Conservation (phyloP, 2,329 filamentous ascomycete genomes). For the Dactylellina drechsleri region DNA sequence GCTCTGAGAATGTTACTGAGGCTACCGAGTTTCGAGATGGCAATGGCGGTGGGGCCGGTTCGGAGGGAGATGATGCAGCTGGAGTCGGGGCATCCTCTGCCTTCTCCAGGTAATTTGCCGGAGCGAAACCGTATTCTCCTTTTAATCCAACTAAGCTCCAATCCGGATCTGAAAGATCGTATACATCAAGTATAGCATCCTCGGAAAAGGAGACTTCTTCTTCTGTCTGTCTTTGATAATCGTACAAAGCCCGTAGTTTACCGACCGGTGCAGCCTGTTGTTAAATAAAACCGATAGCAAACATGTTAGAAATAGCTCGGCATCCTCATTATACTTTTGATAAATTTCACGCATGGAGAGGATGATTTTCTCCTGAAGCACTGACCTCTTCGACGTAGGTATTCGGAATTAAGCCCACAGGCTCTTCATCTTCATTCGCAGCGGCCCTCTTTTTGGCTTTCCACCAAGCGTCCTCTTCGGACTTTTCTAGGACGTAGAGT, state of each 20-base stretch:
- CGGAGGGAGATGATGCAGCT: conserved; percentile 61
- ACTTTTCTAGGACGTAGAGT: conserved; percentile 88
- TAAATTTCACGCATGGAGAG: conserved; percentile 46
- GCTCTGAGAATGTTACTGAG: conserved; percentile 16
- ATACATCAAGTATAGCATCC: conserved; percentile 83
- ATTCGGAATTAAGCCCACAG: conserved; percentile 86
- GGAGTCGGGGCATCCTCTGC: conserved; percentile 61
- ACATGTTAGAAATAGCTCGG: conserved; percentile 3
- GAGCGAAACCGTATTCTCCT: conserved; percentile 90
- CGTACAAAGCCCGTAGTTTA: conserved; percentile 91
- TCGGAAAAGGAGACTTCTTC: conserved; percentile 97
- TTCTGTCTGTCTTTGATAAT: conserved; percentile 96
- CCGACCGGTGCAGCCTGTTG: conserved; percentile 72
- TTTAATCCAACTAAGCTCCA: conserved; percentile 92
- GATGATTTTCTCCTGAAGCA: conserved; percentile 52
- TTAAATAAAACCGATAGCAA: neutral
- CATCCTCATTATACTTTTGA: neutral
- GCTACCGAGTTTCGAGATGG: conserved; percentile 56
- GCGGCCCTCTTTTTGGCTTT: conserved; percentile 90
- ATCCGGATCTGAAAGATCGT: conserved; percentile 89
- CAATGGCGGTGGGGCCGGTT: conserved; percentile 55
- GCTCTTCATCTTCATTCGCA: conserved; percentile 86
- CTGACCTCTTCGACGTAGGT: conserved; percentile 95
- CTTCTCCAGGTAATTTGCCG: conserved; percentile 91
- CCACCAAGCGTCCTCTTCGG: conserved; percentile 87